These are phyloP conservation scores for Leccinum barrowsii DNA, from an alignment of 768 basidiomycete genomes.

Conservation along the genomic window DNA sequence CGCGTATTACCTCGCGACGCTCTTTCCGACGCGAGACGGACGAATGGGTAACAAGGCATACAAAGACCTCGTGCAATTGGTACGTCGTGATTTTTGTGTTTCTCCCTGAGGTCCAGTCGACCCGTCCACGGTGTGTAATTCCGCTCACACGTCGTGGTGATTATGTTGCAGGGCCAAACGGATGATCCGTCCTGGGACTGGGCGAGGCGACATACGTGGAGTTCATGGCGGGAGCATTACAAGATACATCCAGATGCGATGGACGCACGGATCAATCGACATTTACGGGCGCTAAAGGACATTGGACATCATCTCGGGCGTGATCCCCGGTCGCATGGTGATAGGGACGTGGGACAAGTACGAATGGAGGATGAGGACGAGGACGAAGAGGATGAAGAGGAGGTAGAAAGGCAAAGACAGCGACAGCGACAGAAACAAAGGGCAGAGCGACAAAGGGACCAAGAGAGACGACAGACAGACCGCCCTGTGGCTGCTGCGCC, in stretches of 20 bases:
- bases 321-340: slow-evolving; percentile 21
- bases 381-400: not conserved
- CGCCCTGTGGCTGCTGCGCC: not conserved
- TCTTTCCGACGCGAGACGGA: slow-evolving; percentile 40
- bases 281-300: slow-evolving; percentile 14
- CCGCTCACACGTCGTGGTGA: not conserved
- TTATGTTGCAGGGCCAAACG: slow-evolving; percentile 14
- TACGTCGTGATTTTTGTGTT: slow-evolving; percentile 26
- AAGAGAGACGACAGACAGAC: not conserved
- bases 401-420: slow-evolving; percentile 15
- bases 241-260: slow-evolving; percentile 40
- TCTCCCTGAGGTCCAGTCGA: not conserved
- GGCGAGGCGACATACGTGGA: slow-evolving; percentile 47
- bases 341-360: not conserved
- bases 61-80: slow-evolving; percentile 43
- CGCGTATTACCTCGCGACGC: slow-evolving; percentile 46
- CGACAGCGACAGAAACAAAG: not conserved
- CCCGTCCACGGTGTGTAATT: not conserved
- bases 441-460: not conserved
- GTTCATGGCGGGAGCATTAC: slow-evolving; percentile 64
- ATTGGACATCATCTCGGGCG: slow-evolving; percentile 21
- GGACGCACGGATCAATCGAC: slow-evolving; percentile 39
- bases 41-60: slow-evolving; percentile 50
- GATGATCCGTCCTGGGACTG: slow-evolving; percentile 38
- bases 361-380: slow-evolving; percentile 12